Base-by-base conservation (phyloP, 2,329 filamentous ascomycete genomes). In the Xylariaceae sp. region DNA sequence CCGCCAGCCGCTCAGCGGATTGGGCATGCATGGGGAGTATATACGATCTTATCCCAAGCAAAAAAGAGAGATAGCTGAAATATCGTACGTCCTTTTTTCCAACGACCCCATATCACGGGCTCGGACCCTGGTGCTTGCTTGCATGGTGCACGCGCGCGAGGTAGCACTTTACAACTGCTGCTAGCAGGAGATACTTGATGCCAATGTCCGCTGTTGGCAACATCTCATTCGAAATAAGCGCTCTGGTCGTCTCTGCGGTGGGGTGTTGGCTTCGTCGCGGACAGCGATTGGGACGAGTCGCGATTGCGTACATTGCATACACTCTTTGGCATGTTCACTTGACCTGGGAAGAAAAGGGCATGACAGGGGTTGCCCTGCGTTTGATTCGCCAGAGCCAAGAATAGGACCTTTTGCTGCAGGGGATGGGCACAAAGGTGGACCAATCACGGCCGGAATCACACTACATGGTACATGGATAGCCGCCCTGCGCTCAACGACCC, bases 381-480 rank as follows among this genome's bases (percentile, higher is more conserved):
- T 38, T 54, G 51, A 56, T 55, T 56, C 48, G 54, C 15, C 42
- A 32, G 45, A 41, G 31, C 26, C 47, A n/a, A 48, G 50, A 52
- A 51, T 53, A 52, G 51, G 44, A 47, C 31, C 34, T 45, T 47
- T 45, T 38, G 40, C 43, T 52, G 51, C 51, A 52, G 48, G 39
- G 34, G 41, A 36, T 31, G 45, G 24, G 26, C 41, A 38, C 33
- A 13, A 33, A 36, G 26, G 24, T 37, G 38, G 36, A 8, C 54
- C 54, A 56, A 56, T 56, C 51, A 55, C 15, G 32, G 9, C 31
- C 8, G 38, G 44, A 27, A 55, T 56, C 54, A 56, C 54, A 55
- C 41, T 41, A 44, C 50, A 46, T 48, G 19, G 35, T 52, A 50
- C 31, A 31, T 16, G 13, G n/a, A 27, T 36, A 36, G 48, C 44